phyloP scores from a whole-genome alignment of 1,284 basidiomycete species.

The Trametes polyzona region DNA sequence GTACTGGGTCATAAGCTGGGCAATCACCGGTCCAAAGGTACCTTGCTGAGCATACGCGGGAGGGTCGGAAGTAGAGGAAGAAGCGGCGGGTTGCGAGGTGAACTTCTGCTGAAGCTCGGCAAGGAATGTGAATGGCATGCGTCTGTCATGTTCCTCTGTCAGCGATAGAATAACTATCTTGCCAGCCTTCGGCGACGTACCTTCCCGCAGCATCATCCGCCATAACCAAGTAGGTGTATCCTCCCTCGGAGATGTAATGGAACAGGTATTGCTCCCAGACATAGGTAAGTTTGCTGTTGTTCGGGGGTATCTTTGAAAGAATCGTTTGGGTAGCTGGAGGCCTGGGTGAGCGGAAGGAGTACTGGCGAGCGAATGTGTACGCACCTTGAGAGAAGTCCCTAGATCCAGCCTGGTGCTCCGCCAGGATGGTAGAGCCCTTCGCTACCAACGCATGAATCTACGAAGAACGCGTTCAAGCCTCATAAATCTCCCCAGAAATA shows the following conservation, averaged over 20 bases:
- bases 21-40: slow-evolving; percentile 67
- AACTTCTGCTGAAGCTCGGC: slow-evolving; percentile 87
- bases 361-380: no score
- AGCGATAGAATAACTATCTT: no score
- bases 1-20: slow-evolving; percentile 82
- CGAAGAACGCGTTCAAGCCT: background rate
- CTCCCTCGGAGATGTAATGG: slow-evolving; percentile 91
- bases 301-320: slow-evolving; percentile 92
- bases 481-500: background rate
- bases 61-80: slow-evolving; percentile 44
- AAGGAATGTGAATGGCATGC: slow-evolving; percentile 95
- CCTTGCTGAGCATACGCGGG: slow-evolving; percentile 73
- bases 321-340: slow-evolving; percentile 84
- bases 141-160: no score
- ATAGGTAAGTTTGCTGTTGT: slow-evolving; percentile 94
- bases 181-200: no score
- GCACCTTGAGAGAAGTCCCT: slow-evolving; percentile 86
- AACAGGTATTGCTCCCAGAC: slow-evolving; percentile 96
- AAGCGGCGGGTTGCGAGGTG: slow-evolving; percentile 58
- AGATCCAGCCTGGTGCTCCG: slow-evolving; percentile 79
- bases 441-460: slow-evolving; percentile 89
- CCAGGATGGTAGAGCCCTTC: slow-evolving; percentile 78
- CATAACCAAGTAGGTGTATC: slow-evolving; percentile 91
- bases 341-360: no score
- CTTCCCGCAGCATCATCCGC: slow-evolving; percentile 90